Evolutionary conservation across 148 eudicot species (phyloP).

Genomic region (Pouteria glomerata): DNA sequence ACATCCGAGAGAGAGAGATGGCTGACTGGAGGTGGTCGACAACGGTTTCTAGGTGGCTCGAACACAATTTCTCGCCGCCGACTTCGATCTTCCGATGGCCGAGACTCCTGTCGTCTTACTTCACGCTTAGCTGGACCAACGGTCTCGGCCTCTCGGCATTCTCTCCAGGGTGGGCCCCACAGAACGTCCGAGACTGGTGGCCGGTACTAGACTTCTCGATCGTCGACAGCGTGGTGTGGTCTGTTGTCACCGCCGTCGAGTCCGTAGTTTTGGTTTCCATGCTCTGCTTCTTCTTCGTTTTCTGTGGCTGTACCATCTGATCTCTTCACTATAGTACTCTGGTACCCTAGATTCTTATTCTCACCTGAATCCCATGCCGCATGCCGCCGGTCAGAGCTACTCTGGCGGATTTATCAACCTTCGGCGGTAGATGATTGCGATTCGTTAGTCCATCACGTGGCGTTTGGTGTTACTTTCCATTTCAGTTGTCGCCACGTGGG

Average conservation of each 20-base stretch:
- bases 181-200: slow-evolving; percentile 4
- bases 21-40: slow-evolving; percentile 14
- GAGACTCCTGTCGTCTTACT: slow-evolving; percentile 20
- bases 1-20: not conserved
- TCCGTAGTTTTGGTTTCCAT: slow-evolving; percentile 32
- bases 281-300: slow-evolving; percentile 35
- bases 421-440: not conserved
- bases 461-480: no score
- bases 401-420: not conserved
- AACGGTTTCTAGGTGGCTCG: slow-evolving; percentile 19
- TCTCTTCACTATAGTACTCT: not conserved
- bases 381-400: not conserved
- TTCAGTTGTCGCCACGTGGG: no score
- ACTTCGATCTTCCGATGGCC: slow-evolving; percentile 30
- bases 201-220: slow-evolving; percentile 17
- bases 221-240: slow-evolving; percentile 29
- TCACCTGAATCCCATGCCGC: not conserved
- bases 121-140: slow-evolving; percentile 5
- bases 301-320: slow-evolving; percentile 40
- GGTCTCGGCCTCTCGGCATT: not conserved
- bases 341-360: not conserved
- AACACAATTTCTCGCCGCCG: slow-evolving; percentile 19
- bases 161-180: slow-evolving; percentile 9
- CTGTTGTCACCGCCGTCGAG: slow-evolving; percentile 33
- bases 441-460: slow-evolving; percentile 8